Evolutionary conservation across 192 early-diverging fungal species (phyloP).

Genomic region (Coemansia sp.): DNA sequence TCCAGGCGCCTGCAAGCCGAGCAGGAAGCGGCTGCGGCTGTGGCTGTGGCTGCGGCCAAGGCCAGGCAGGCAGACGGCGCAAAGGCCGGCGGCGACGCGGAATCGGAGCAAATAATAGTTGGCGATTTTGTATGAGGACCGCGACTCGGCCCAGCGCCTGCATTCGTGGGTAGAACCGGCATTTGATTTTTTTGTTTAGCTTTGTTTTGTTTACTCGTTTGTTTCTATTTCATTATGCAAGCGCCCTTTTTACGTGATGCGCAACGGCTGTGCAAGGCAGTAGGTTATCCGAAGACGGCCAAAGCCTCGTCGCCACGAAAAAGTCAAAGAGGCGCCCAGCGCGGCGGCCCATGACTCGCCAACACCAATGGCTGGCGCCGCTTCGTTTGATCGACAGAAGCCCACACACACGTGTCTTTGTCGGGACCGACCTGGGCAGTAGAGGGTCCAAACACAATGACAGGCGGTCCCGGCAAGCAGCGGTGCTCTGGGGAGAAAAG

Average conservation of each 20-base stretch:
- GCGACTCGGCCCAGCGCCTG: too few species aligned
- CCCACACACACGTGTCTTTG: neutral
- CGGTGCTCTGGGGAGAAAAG: neutral
- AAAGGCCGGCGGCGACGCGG: slow-evolving; percentile 5
- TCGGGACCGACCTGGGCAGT: neutral
- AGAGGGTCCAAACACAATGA: neutral
- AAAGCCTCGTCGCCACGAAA: neutral
- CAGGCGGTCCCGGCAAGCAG: neutral
- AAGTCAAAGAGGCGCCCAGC: neutral
- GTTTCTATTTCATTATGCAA: too few species aligned
- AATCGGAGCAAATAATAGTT: slow-evolving; percentile 30
- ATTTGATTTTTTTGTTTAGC: too few species aligned
- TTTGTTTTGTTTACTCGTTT: too few species aligned
- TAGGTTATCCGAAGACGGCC: neutral
- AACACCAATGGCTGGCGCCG: neutral
- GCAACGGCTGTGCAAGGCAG: too few species aligned
- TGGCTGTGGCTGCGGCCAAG: too few species aligned
- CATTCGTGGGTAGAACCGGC: too few species aligned
- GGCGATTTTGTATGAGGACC: slow-evolving; percentile 12
- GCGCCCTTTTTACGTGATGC: too few species aligned
- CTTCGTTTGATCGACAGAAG: neutral
- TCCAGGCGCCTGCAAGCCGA: slow-evolving; percentile 39
- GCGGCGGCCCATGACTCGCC: neutral
- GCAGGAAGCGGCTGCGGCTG: slow-evolving; percentile 25
- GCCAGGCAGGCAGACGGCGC: slow-evolving; percentile 11